Evolutionary conservation across 1,284 basidiomycete genomes (phyloP).

Genomic region (Lentinula novae-zelandiae): DNA sequence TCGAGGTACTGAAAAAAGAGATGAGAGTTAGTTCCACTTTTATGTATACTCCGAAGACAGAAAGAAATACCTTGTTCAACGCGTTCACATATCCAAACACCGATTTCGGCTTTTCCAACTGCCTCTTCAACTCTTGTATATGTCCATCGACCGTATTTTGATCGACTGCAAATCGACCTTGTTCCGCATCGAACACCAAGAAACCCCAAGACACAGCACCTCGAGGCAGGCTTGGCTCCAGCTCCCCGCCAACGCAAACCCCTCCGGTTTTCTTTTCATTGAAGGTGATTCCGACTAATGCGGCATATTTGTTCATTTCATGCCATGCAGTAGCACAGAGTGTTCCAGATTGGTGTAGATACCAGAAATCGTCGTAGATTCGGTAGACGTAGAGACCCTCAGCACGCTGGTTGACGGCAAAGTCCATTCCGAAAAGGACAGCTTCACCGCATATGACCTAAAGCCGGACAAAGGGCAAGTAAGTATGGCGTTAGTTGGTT

Average conservation of each 20-base stretch:
- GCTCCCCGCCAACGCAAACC: background rate
- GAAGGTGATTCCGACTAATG: background rate
- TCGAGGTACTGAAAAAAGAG: background rate
- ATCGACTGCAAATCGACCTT: background rate
- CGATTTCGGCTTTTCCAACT: background rate
- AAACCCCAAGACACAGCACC: background rate
- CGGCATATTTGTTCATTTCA: background rate
- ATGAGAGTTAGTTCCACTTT: background rate
- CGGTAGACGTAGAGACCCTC: background rate
- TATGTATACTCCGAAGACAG: background rate
- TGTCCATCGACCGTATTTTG: background rate
- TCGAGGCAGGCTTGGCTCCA: background rate
- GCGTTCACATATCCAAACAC: background rate
- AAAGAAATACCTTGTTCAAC: background rate
- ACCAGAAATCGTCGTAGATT: slow-evolving; percentile 3
- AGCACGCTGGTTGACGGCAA: slow-evolving; percentile 2
- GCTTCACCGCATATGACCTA: background rate
- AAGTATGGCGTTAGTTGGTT: background rate
- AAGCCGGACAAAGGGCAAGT: background rate
- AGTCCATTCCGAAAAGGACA: background rate
- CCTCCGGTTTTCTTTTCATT: slow-evolving; percentile 1
- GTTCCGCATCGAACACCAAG: background rate
- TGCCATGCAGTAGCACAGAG: background rate
- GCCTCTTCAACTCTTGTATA: background rate
- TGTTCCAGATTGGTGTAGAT: background rate